Percentiles rank a stretch among this genome's conserved stretches.
Conservation (phyloP, 495 filamentous ascomycete species). For the Elaphomyces granulatus region DNA sequence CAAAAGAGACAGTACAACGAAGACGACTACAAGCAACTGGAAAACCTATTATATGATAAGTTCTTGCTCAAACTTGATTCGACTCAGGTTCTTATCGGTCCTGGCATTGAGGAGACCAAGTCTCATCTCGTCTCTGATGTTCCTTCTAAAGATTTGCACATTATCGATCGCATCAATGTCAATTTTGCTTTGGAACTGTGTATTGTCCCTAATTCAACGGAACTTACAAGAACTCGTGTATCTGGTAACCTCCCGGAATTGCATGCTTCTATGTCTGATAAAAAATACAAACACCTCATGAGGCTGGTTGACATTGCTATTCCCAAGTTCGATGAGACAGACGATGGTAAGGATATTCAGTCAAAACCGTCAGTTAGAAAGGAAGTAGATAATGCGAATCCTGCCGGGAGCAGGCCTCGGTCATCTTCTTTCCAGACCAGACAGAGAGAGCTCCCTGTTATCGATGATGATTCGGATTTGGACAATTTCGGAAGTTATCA, state of each 20-base stretch:
- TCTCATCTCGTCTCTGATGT: slow-evolving; percentile 61
- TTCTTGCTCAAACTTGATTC: slow-evolving; percentile 84
- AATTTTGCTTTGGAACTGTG: slow-evolving; percentile 86
- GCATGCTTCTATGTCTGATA: slow-evolving; percentile 81
- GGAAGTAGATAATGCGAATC: slow-evolving; percentile 22
- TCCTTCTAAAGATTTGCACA: slow-evolving; percentile 60
- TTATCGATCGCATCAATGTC: slow-evolving; percentile 93
- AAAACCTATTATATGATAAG: slow-evolving; percentile 89
- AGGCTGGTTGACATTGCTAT: slow-evolving; percentile 90
- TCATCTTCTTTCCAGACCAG: slow-evolving; percentile 47
- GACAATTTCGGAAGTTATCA: slow-evolving; percentile 44
- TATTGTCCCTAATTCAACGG: slow-evolving; percentile 84
- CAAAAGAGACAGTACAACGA: slow-evolving; percentile 79
- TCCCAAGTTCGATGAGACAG: slow-evolving; percentile 56
- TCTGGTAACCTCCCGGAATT: slow-evolving; percentile 86
- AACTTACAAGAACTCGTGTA: slow-evolving; percentile 82
- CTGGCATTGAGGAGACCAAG: slow-evolving; percentile 82
- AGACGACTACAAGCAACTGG: slow-evolving; percentile 72
- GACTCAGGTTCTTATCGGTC: slow-evolving; percentile 88
- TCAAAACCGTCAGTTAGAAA: slow-evolving; percentile 8
- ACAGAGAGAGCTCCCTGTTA: slow-evolving; percentile 58
- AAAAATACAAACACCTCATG: slow-evolving; percentile 94
- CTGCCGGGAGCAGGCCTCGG: slow-evolving; percentile 28
- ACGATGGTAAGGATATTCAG: slow-evolving; percentile 9
- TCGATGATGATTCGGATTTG: slow-evolving; percentile 61